Conservation (phyloP, 495 filamentous ascomycete species). For the Penicillium simplicissimum region DNA sequence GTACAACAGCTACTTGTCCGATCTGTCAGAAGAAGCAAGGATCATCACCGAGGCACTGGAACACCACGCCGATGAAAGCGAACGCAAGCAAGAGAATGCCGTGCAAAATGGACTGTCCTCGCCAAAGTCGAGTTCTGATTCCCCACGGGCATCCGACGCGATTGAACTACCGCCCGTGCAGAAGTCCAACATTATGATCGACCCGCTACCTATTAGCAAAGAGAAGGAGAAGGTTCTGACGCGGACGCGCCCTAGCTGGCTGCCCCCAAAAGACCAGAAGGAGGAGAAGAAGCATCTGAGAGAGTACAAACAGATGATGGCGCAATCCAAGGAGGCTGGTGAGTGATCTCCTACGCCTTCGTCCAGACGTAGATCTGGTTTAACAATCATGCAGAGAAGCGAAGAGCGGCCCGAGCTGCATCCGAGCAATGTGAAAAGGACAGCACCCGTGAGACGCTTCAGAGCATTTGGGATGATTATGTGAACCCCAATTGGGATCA, state of each 20-base stretch:
- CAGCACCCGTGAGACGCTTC: conserved; percentile 60
- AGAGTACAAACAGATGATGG: conserved; percentile 95
- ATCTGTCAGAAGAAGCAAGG: conserved; percentile 83
- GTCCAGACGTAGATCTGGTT: background rate
- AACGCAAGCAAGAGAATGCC: conserved; percentile 50
- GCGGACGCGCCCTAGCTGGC: conserved; percentile 89
- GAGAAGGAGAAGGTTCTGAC: conserved; percentile 94
- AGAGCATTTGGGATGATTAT: conserved; percentile 84
- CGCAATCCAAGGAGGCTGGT: conserved; percentile 71
- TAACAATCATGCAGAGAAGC: conserved; percentile 39
- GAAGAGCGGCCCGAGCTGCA: conserved; percentile 49
- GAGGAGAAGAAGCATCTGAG: conserved; percentile 90
- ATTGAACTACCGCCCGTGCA: conserved; percentile 79
- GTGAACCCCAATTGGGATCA: conserved; percentile 84
- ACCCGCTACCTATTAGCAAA: conserved; percentile 91
- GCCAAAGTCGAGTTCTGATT: conserved; percentile 48
- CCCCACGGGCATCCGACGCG: conserved; percentile 55
- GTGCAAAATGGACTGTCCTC: conserved; percentile 50
- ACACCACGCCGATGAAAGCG: conserved; percentile 70
- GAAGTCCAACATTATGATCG: conserved; percentile 90
- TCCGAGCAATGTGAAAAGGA: conserved; percentile 62
- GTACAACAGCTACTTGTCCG: conserved; percentile 77
- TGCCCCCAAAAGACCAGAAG: conserved; percentile 89
- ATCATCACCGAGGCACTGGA: conserved; percentile 88
- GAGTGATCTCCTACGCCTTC: conserved; percentile 18